Conservation (phyloP, 2,329 filamentous ascomycete genomes). For the Leptographium galeiforme region DNA sequence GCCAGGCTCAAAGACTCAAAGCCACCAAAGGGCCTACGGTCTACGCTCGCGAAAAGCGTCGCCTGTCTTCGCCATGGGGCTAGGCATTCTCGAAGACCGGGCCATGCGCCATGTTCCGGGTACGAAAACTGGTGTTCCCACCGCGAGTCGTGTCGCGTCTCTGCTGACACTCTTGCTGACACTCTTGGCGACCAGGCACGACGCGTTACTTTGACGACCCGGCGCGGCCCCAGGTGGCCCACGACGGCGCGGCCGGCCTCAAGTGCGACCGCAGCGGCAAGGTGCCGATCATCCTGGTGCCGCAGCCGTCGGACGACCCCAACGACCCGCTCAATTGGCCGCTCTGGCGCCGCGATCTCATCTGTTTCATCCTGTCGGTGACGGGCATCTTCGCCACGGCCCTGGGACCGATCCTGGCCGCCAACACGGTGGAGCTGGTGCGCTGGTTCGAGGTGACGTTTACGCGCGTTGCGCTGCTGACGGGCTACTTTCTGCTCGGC, state of each 20-base stretch:
- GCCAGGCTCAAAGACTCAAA: no score
- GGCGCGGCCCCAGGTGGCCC: conserved; percentile 28
- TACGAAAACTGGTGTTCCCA: conserved; percentile 24
- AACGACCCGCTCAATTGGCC: conserved; percentile 85
- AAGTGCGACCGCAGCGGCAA: conserved; percentile 61
- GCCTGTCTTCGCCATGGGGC: conserved; percentile 35
- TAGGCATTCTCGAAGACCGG: conserved; percentile 60
- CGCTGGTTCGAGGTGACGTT: conserved; percentile 53
- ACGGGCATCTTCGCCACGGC: conserved; percentile 73
- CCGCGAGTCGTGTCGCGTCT: background rate
- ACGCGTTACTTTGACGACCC: conserved; percentile 52
- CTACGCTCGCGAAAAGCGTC: no score
- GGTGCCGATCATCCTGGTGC: conserved; percentile 61
- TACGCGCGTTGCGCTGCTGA: conserved; percentile 67
- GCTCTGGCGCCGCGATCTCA: conserved; percentile 70
- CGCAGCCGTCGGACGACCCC: conserved; percentile 81
- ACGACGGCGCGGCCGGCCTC: conserved; percentile 31
- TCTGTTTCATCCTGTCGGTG: conserved; percentile 65
- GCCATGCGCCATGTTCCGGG: conserved; percentile 60
- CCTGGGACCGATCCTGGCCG: conserved; percentile 74
- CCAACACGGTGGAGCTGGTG: conserved; percentile 69
- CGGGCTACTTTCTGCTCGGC: conserved; percentile 76
- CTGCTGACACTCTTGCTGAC: no score
- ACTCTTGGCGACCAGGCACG: conserved; percentile 26
- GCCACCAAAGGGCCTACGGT: no score